Evolutionary conservation across 176 grass and related monocot genomes (phyloP).

Genomic region (Zizania latifolia): DNA sequence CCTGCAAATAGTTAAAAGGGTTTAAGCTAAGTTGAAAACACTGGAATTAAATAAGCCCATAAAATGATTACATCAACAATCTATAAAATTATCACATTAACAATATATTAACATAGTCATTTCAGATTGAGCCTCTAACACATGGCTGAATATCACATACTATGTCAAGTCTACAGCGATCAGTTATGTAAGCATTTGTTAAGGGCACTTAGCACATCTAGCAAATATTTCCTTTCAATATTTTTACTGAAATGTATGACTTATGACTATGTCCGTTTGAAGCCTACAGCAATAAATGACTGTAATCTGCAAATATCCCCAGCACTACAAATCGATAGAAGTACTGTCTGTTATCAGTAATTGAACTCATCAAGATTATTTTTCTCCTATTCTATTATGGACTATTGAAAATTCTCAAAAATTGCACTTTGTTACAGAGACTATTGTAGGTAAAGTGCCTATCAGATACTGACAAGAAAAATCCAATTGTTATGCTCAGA

Average conservation of each 20-base stretch:
- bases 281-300: neutral
- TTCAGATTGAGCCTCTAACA: neutral
- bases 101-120: neutral
- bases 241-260: neutral
- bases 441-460: neutral
- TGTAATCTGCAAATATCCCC: neutral
- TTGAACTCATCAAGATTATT: neutral
- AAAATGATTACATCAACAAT: neutral
- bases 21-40: neutral
- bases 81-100: neutral
- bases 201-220: neutral
- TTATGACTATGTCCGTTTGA: neutral
- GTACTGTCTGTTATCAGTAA: neutral
- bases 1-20: conserved; percentile 38
- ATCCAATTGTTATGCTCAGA: neutral
- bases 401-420: neutral
- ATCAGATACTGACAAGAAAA: neutral
- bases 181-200: conserved; percentile 9
- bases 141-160: neutral
- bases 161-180: neutral
- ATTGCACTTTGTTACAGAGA: neutral
- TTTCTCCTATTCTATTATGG: neutral
- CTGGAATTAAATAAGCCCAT: neutral
- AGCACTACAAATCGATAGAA: neutral
- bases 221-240: neutral